Percentiles rank a stretch among this genome's conserved stretches.
phyloP scores from a whole-genome alignment of 1,284 basidiomycete species.

The Ceratobasidium sp. region DNA sequence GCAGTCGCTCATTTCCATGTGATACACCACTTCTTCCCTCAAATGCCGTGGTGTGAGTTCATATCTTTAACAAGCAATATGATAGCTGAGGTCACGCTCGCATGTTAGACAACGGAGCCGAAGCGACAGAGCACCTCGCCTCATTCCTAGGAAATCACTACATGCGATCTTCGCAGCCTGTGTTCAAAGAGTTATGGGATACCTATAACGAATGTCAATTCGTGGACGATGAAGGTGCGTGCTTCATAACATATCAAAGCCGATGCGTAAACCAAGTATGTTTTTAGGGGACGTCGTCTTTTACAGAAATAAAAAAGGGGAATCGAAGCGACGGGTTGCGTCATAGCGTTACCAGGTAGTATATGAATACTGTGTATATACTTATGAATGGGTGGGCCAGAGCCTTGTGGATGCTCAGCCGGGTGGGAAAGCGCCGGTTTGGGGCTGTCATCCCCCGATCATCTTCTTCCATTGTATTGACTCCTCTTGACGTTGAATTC shows the following conservation, averaged over 20 bases:
- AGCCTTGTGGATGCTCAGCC: neutral
- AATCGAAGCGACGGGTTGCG: neutral
- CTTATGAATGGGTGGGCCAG: neutral
- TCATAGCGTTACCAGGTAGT: neutral
- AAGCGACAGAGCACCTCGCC: constrained; percentile 42
- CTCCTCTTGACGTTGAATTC: constrained; percentile 7
- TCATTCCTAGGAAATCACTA: constrained; percentile 42
- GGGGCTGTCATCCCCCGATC: neutral
- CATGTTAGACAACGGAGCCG: constrained; percentile 40
- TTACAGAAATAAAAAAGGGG: constrained; percentile 37
- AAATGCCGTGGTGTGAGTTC: constrained; percentile 39
- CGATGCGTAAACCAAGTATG: neutral
- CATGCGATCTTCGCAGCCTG: constrained; percentile 37
- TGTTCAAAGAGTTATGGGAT: constrained; percentile 39
- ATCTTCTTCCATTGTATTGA: neutral
- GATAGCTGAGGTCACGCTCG: neutral
- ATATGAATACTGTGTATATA: neutral
- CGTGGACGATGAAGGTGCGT: constrained; percentile 37
- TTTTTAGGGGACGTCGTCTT: constrained; percentile 28
- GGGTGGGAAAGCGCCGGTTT: neutral
- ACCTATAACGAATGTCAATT: constrained; percentile 40
- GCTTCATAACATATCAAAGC: neutral
- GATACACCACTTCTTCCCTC: constrained; percentile 47
- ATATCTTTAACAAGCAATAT: neutral
- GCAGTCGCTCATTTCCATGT: constrained; percentile 57